phyloP scores from a whole-genome alignment of 2,329 filamentous ascomycete genomes.

The Penicillium sp. region DNA sequence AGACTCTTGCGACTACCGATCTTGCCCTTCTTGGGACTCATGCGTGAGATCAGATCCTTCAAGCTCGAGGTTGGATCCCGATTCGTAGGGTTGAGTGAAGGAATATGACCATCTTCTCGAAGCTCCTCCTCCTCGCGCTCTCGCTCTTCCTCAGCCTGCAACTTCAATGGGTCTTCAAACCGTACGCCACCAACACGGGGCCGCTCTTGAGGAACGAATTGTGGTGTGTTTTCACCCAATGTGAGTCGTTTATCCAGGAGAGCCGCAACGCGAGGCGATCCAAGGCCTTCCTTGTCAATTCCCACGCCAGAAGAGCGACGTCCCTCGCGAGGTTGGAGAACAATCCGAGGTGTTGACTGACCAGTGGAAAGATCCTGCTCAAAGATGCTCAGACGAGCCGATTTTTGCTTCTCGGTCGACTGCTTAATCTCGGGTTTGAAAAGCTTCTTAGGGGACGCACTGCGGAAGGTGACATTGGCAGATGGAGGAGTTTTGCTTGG shows the following conservation, averaged over 20 bases:
- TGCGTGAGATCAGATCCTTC: constrained; percentile 76
- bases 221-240: constrained; percentile 69
- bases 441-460: constrained; percentile 58
- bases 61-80: constrained; percentile 70
- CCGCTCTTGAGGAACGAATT: constrained; percentile 64
- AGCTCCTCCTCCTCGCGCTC: constrained; percentile 67
- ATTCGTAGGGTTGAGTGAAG: constrained; percentile 55
- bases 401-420: constrained; percentile 46
- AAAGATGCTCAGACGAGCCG: constrained; percentile 56
- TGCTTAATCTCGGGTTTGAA: constrained; percentile 50
- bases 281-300: constrained; percentile 72
- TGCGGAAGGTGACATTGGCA: constrained; percentile 53
- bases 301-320: constrained; percentile 71
- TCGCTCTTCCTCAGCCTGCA: constrained; percentile 68
- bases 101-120: constrained; percentile 63
- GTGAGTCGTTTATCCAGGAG: constrained; percentile 74
- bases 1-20: constrained; percentile 75
- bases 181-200: constrained; percentile 57
- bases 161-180: constrained; percentile 69
- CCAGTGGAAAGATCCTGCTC: constrained; percentile 61
- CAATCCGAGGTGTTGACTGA: constrained; percentile 65
- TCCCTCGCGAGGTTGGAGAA: constrained; percentile 65
- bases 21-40: constrained; percentile 76
- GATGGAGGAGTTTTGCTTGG: constrained; percentile 59
- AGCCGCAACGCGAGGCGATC: constrained; percentile 75